Evolutionary conservation across 257 asterid species (phyloP).

Genomic region (Solanum chmielewskii): DNA sequence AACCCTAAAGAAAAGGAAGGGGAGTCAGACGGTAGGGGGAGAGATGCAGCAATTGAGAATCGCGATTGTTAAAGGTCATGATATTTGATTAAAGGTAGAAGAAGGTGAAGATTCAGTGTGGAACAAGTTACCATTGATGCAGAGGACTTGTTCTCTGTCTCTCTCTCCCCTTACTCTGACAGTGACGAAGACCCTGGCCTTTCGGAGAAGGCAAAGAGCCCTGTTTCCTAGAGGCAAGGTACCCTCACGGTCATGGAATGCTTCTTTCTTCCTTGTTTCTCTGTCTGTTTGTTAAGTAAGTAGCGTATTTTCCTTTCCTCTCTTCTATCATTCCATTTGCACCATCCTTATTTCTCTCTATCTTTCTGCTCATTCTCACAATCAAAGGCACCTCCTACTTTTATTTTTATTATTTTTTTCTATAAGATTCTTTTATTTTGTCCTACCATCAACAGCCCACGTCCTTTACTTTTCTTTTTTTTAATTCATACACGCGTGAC

Average conservation of each 20-base stretch:
- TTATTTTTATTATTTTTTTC: neutral
- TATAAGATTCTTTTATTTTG: neutral
- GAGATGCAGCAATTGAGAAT: constrained; percentile 3
- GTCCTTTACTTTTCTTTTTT: neutral
- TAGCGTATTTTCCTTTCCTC: neutral
- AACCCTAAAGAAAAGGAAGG: constrained; percentile 17
- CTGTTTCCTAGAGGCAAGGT: neutral
- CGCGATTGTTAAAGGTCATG: neutral
- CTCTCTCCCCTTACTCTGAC: neutral
- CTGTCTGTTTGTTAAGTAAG: neutral
- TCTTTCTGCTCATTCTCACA: neutral
- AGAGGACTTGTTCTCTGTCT: neutral
- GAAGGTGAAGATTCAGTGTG: neutral
- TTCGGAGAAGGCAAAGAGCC: constrained; percentile 22
- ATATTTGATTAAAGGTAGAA: neutral
- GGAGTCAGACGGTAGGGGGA: neutral
- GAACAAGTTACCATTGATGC: neutral
- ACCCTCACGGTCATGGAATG: neutral
- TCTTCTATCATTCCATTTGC: neutral
- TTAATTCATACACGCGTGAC: neutral
- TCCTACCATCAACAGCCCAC: neutral
- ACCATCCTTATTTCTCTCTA: neutral
- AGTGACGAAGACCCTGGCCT: constrained; percentile 4
- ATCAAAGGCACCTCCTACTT: neutral
- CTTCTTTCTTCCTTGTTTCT: neutral